phyloP scores from a whole-genome alignment of 1,284 basidiomycete species.

The Gymnopus androsaceus region DNA sequence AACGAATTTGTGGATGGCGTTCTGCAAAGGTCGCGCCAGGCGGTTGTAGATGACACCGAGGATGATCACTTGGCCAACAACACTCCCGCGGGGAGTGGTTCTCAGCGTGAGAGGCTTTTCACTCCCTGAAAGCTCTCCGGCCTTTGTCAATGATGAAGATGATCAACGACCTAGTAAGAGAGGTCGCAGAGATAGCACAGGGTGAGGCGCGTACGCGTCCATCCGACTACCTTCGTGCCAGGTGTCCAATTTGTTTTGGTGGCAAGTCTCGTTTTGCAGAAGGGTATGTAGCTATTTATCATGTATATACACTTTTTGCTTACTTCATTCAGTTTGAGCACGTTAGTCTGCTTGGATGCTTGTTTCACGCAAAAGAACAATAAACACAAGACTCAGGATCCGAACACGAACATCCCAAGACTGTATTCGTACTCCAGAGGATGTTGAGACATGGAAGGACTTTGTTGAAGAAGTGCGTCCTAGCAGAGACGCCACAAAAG shows the following conservation, averaged over 20 bases:
- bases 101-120: no score
- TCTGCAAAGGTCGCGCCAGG: not conserved
- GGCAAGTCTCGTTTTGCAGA: not conserved
- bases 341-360: conserved; percentile 17
- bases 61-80: no score
- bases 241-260: conserved; percentile 13
- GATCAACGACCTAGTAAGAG: not conserved
- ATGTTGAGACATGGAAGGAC: not conserved
- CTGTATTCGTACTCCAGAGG: conserved; percentile 14
- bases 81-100: no score
- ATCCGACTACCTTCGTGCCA: not conserved
- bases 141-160: no score
- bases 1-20: not conserved
- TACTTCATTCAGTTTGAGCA: not conserved
- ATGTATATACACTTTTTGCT: not conserved
- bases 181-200: not conserved
- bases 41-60: not conserved
- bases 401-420: conserved; percentile 7
- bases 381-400: conserved; percentile 9
- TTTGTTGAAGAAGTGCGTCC: not conserved
- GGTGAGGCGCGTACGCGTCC: not conserved
- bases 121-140: no score
- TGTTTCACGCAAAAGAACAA: conserved; percentile 16
- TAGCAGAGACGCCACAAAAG: conserved; percentile 11
- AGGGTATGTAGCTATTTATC: not conserved